Conservation (phyloP, 116 monocot genomes). For the Thalassia testudinum region DNA sequence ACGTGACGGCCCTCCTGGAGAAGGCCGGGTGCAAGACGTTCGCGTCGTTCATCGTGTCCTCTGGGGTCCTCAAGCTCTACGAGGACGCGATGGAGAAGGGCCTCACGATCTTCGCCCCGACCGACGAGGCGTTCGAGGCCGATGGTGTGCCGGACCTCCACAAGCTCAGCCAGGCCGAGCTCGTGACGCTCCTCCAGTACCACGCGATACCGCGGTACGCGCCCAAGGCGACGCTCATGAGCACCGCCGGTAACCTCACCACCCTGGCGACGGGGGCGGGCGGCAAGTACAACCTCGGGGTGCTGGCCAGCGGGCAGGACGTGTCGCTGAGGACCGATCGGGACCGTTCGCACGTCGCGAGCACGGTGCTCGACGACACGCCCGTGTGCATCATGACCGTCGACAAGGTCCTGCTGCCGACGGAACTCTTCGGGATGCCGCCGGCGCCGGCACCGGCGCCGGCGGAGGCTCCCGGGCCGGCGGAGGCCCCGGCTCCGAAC, state of each 20-base stretch:
- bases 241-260: conserved; percentile 14
- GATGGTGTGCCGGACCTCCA: conserved; percentile 34
- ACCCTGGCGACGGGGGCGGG: conserved; percentile 48
- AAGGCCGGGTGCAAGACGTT: conserved; percentile 82
- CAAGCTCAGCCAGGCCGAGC: conserved; percentile 36
- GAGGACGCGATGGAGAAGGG: conserved; percentile 42
- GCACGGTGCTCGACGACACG: conserved; percentile 53
- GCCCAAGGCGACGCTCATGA: conserved; percentile 49
- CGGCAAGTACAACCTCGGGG: conserved; percentile 43
- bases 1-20: conserved; percentile 53
- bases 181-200: conserved; percentile 52
- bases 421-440: conserved; percentile 48
- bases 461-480: conserved; percentile 11
- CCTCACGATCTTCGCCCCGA: conserved; percentile 66
- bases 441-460: conserved; percentile 39
- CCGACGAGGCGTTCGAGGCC: conserved; percentile 65
- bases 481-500: background rate
- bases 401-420: conserved; percentile 50
- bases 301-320: conserved; percentile 41
- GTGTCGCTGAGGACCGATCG: conserved; percentile 58
- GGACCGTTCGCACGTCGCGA: conserved; percentile 49
- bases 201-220: conserved; percentile 55
- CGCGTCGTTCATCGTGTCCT: conserved; percentile 33
- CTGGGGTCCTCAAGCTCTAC: conserved; percentile 24
- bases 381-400: conserved; percentile 51